Evolutionary conservation across 2,329 filamentous ascomycete species (phyloP), one percentile per base, ranked within the genome.

Genomic region (Aspergillus vadensis): DNA sequence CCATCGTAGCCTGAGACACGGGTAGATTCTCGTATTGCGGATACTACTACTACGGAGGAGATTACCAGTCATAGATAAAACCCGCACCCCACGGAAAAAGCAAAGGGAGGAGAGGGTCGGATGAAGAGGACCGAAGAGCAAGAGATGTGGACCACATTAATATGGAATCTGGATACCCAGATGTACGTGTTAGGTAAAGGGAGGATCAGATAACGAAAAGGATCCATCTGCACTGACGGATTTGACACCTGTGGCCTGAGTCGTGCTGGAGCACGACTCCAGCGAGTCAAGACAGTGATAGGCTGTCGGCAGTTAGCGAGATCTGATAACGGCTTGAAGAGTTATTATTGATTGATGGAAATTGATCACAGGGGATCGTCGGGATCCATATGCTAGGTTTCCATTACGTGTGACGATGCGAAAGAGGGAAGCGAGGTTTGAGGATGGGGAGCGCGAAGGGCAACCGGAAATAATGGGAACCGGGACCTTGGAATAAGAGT

Each of bases 191-290:
- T 61, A 62, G 59, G 59, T 58, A 63, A 62, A 30, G 39, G 25
- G 25, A 61, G 49, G 66, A 68, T 68, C 66, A 65, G 66, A 68
- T 68, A 68, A 68, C 60, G 47, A 57, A 47, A 30, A 27, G 30
- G 62, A 30, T 52, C 55, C 60, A 55, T 47, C 39, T 47, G 43
- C 53, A 43, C 17, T 32, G 41, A 55, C 41, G 53, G 53, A 27
- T 43, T 25, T 55, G 53, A 44, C 53, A 55, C 27, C 41, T 53
- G 36, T 41, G 36, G 41, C 47, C 55, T 39, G 53, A 52, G 56
- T 49, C 25, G 52, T 27, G 58, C 43, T 55, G 57, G 48, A 59
- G 50, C 54, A 62, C 47, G 64, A 59, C 58, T 62, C 65, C 59
- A 67, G 65, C 59, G 19, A 59, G 57, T 43, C 50, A 43, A 51